A percentile compares a stretch with the other conserved stretches of the same genome.
phyloP scores from a whole-genome alignment of 2,329 filamentous ascomycete genomes.

The Xylariaceae sp. region DNA sequence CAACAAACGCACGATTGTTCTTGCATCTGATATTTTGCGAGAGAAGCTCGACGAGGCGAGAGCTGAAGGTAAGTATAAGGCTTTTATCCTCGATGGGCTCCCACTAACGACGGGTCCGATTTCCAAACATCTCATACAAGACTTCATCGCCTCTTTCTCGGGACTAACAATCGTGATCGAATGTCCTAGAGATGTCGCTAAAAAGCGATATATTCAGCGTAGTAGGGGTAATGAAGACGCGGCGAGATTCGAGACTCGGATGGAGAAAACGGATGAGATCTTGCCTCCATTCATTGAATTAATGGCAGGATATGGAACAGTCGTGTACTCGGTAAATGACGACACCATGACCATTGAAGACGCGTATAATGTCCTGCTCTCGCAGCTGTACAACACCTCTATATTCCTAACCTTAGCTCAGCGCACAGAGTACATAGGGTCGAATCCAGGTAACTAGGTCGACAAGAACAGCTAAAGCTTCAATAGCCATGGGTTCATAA shows the following conservation, averaged over 20 bases:
- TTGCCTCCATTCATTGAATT: slow-evolving; percentile 6
- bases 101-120: not conserved
- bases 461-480: too few species aligned
- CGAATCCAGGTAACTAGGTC: too few species aligned
- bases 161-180: slow-evolving; percentile 18
- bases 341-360: not conserved
- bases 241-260: not conserved
- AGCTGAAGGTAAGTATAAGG: not conserved
- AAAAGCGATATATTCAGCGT: slow-evolving; percentile 3
- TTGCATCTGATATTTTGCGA: slow-evolving; percentile 7
- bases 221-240: not conserved
- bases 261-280: not conserved
- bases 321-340: slow-evolving; percentile 4
- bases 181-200: slow-evolving; percentile 2
- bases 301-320: slow-evolving; percentile 2
- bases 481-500: too few species aligned
- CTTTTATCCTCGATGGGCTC: slow-evolving; percentile 14
- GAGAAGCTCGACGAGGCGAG: not conserved
- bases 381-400: not conserved
- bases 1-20: not conserved
- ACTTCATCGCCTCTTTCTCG: not conserved
- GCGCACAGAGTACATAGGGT: not conserved
- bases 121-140: not conserved
- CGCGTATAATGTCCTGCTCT: not conserved
- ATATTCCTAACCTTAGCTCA: not conserved